These are phyloP conservation scores for Tulasnella sp. DNA, from an alignment of 768 basidiomycete species.

Conservation along the genomic window DNA sequence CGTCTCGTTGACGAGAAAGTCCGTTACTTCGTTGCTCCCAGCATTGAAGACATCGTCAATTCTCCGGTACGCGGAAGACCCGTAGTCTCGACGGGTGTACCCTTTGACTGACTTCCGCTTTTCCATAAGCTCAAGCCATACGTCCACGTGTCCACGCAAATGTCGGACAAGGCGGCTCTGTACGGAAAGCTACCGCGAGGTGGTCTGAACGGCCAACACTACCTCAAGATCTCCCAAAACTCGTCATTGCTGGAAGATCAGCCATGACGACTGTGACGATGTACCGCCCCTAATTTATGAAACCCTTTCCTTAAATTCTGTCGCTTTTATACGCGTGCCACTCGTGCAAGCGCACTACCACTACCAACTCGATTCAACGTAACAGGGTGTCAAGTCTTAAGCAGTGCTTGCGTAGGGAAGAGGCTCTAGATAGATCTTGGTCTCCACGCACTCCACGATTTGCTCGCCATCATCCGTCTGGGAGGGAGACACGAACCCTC, in stretches of 20 bases:
- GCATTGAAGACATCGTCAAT: slow-evolving; percentile 45
- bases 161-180: slow-evolving; percentile 12
- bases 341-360: background rate
- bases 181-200: slow-evolving; percentile 18
- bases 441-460: background rate
- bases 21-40: slow-evolving; percentile 73
- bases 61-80: slow-evolving; percentile 34
- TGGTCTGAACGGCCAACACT: slow-evolving; percentile 24
- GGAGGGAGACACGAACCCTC: background rate
- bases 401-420: background rate
- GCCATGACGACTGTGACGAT: background rate
- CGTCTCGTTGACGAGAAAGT: slow-evolving; percentile 73
- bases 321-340: background rate
- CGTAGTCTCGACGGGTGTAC: slow-evolving; percentile 20
- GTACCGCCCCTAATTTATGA: background rate
- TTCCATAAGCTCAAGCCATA: slow-evolving; percentile 58
- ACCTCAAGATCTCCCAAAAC: slow-evolving; percentile 19
- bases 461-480: background rate
- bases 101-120: background rate
- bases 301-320: background rate
- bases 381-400: background rate
- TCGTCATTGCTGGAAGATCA: slow-evolving; percentile 11
- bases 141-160: slow-evolving; percentile 30
- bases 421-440: background rate
- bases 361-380: background rate